phyloP scores from a whole-genome alignment of 139 green algal species.

The Haematococcus lacustris region DNA sequence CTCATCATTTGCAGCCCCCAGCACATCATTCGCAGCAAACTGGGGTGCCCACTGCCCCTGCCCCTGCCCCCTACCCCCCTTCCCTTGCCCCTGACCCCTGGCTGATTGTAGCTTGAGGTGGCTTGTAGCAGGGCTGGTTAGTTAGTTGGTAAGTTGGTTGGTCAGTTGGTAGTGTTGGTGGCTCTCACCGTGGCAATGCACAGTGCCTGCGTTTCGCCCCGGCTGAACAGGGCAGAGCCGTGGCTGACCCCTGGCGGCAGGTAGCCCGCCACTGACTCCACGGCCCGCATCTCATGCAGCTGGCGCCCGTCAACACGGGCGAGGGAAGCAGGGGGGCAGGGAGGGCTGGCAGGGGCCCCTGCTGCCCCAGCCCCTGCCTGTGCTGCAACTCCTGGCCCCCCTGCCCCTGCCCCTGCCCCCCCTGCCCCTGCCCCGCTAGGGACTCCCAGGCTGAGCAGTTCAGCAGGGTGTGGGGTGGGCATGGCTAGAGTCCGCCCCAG shows the following conservation, averaged over 20 bases:
- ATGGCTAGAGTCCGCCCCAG: not conserved
- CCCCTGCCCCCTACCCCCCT: no score
- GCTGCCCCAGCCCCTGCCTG: not conserved
- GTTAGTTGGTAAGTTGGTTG: no score
- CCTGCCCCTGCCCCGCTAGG: no score
- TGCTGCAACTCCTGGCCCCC: not conserved
- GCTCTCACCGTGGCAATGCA: constrained; percentile 9
- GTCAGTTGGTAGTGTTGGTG: no score
- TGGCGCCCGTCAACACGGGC: constrained; percentile 31
- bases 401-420: not conserved
- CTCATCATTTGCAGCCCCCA: no score
- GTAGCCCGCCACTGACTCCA: constrained; percentile 1
- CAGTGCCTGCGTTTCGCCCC: constrained; percentile 43
- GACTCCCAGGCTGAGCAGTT: not conserved
- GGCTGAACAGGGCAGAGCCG: constrained; percentile 4
- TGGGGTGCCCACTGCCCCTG: no score
- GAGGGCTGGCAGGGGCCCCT: not conserved
- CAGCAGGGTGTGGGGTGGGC: no score
- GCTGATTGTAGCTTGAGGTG: no score
- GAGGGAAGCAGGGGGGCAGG: not conserved
- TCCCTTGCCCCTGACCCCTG: no score
- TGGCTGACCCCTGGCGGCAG: constrained; percentile 17
- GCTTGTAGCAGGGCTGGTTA: no score
- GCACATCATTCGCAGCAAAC: no score
- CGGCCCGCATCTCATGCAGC: constrained; percentile 32